Evolutionary conservation across 495 filamentous ascomycete species (phyloP).

Genomic region (Cairneyella variabilis): DNA sequence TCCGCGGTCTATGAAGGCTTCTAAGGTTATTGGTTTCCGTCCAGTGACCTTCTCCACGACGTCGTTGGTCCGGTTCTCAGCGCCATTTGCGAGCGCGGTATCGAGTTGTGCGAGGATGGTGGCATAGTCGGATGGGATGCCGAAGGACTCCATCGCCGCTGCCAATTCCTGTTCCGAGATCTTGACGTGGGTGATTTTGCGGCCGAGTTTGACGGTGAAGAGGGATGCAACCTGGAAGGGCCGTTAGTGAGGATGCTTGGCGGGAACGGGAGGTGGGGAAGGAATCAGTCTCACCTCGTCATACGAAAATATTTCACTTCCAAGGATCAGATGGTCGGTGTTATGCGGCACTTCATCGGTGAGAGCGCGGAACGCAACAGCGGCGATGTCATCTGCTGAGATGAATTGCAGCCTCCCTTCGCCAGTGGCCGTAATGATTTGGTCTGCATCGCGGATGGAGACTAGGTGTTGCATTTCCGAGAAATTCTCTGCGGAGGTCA

Average conservation of each 20-base stretch:
- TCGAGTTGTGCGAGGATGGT: constrained; percentile 18
- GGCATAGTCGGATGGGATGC: constrained; percentile 21
- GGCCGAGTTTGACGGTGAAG: constrained; percentile 34
- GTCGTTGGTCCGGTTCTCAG: constrained; percentile 18
- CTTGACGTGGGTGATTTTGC: constrained; percentile 41
- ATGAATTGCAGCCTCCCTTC: constrained; percentile 44
- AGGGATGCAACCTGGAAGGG: constrained; percentile 36
- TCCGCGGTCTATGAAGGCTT: constrained; percentile 13
- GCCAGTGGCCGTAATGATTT: constrained; percentile 40
- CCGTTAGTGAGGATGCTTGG: not conserved
- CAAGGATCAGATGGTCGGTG: constrained; percentile 40
- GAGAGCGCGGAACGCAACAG: constrained; percentile 39
- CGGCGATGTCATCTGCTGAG: constrained; percentile 44
- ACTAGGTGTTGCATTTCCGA: constrained; percentile 24
- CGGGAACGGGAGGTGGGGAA: not conserved
- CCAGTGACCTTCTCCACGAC: constrained; percentile 21
- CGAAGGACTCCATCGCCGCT: constrained; percentile 8
- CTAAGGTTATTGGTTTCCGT: constrained; percentile 6
- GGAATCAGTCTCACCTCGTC: constrained; percentile 33
- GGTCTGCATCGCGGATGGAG: constrained; percentile 37
- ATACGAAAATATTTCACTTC: constrained; percentile 42
- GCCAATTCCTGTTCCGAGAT: constrained; percentile 31
- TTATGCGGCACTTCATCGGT: constrained; percentile 38
- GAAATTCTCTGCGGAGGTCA: too few species aligned
- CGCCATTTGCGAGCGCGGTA: constrained; percentile 14